Percentiles rank a stretch among this genome's conserved stretches.
Conservation (phyloP, 2,329 filamentous ascomycete species). For the Ascochyta viciae-villosae region DNA sequence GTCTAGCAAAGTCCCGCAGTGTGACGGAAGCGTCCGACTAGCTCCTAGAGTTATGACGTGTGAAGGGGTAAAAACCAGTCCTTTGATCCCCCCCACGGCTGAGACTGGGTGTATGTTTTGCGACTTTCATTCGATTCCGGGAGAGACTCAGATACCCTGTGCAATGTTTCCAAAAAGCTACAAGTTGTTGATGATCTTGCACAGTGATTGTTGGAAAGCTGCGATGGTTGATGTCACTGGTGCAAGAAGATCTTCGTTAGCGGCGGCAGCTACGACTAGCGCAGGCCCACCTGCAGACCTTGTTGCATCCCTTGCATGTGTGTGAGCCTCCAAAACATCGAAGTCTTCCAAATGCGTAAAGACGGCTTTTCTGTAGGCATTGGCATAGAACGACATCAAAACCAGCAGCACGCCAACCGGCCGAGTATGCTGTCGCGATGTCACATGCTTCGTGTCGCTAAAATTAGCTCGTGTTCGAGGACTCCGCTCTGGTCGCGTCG, state of each 20-base stretch:
- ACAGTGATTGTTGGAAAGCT: not conserved
- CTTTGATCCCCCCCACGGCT: not conserved
- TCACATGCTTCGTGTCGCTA: constrained; percentile 12
- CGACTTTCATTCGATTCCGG: too few species aligned
- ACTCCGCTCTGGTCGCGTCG: not conserved
- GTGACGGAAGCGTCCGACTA: not conserved
- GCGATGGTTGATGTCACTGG: constrained; percentile 11
- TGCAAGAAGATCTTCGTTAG: constrained; percentile 11
- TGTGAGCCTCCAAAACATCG: not conserved
- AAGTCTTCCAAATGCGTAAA: not conserved
- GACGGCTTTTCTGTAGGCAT: too few species aligned
- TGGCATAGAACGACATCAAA: not conserved
- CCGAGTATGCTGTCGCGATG: not conserved
- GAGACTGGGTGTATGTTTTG: too few species aligned
- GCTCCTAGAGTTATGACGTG: constrained; percentile 3
- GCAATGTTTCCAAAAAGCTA: not conserved
- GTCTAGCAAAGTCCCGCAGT: not conserved
- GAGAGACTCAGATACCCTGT: too few species aligned
- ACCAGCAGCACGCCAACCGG: not conserved
- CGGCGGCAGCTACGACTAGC: constrained; percentile 14
- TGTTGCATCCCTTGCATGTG: not conserved
- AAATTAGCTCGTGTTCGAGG: constrained; percentile 10
- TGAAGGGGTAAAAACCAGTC: not conserved
- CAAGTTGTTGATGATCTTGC: not conserved
- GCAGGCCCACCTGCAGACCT: not conserved